phyloP scores from a whole-genome alignment of 73 alveolate genomes.

The Tetrahymena malaccensis region DNA sequence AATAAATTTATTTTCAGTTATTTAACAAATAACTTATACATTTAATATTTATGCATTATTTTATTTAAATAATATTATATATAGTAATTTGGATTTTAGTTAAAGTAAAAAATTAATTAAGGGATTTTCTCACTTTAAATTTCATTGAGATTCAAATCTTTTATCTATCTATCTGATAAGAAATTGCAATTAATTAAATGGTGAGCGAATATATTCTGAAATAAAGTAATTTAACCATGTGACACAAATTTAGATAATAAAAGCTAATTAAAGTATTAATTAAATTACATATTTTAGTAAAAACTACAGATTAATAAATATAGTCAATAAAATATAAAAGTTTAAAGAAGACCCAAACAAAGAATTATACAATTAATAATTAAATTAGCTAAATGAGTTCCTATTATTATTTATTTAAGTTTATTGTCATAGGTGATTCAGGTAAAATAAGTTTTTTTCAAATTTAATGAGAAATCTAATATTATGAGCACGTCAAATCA shows the following conservation, averaged over 20 bases:
- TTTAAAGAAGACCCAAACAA: neutral
- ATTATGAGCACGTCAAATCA: neutral
- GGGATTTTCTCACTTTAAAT: neutral
- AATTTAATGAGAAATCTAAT: neutral
- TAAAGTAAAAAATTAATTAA: neutral
- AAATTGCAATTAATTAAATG: neutral
- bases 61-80: no score
- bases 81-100: no score
- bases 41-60: no score
- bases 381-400: neutral
- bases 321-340: neutral
- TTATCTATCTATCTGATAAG: neutral
- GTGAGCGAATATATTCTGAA: neutral
- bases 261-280: neutral
- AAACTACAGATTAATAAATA: neutral
- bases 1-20: no score
- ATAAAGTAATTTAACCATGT: neutral
- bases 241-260: neutral
- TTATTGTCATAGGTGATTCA: conserved; percentile 58
- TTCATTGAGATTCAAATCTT: neutral
- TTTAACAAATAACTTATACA: no score
- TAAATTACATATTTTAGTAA: neutral
- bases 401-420: conserved; percentile 33
- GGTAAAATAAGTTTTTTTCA: conserved; percentile 10
- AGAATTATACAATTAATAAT: neutral